Evolutionary conservation across 1,284 basidiomycete genomes (phyloP).

Genomic region (Ceratobasidium sp.): DNA sequence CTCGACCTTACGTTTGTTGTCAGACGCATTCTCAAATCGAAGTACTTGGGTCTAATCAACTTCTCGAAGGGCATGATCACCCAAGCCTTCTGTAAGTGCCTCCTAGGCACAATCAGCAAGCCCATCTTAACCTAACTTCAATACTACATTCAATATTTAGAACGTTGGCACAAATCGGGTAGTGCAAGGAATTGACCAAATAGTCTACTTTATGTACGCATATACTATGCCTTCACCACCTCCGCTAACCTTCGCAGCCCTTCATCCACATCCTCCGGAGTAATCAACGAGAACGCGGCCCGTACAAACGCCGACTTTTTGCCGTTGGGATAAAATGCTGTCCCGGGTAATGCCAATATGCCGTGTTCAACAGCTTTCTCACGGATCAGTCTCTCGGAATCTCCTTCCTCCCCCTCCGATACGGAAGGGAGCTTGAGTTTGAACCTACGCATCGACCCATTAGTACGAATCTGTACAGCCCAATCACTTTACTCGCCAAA

Average conservation of each 20-base stretch:
- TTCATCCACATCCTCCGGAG: slow-evolving; percentile 78
- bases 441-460: slow-evolving; percentile 66
- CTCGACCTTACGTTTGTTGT: too few relatives aligned
- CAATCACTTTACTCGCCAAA: slow-evolving; percentile 71
- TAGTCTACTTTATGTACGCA: too few relatives aligned
- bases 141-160: too few relatives aligned
- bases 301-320: slow-evolving; percentile 80
- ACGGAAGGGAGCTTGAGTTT: slow-evolving; percentile 66
- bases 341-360: slow-evolving; percentile 90
- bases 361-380: slow-evolving; percentile 84
- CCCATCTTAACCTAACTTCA: too few relatives aligned
- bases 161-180: too few relatives aligned
- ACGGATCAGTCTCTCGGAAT: slow-evolving; percentile 83
- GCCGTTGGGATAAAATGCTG: slow-evolving; percentile 80
- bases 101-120: too few relatives aligned
- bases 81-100: too few relatives aligned
- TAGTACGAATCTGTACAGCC: slow-evolving; percentile 1
- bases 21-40: too few relatives aligned
- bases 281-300: slow-evolving; percentile 83
- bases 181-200: too few relatives aligned
- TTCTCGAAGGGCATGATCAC: too few relatives aligned
- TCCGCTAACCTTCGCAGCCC: slow-evolving; percentile 77
- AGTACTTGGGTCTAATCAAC: too few relatives aligned
- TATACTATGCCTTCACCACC: too few relatives aligned
- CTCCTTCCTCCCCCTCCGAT: slow-evolving; percentile 63